Evolutionary conservation across 2,329 filamentous ascomycete species (phyloP).

Genomic region (Torrubiellomyces zombiae): DNA sequence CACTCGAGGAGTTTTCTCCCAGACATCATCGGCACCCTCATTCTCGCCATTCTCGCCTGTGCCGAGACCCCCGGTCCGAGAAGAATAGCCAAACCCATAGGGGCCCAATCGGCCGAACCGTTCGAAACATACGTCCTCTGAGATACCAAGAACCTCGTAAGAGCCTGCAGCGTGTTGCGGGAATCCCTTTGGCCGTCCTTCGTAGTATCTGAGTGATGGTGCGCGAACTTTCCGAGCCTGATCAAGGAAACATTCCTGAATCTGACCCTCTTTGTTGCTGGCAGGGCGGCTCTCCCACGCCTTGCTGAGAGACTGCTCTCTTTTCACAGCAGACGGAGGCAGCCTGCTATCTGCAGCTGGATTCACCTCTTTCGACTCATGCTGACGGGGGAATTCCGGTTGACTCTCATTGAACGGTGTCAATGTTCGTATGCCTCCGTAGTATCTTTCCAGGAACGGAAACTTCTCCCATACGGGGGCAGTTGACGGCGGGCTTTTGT

Average conservation of each 20-base stretch:
- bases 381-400: slow-evolving; percentile 64
- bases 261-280: slow-evolving; percentile 26
- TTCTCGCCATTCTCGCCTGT: slow-evolving; percentile 73
- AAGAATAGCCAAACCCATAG: slow-evolving; percentile 78
- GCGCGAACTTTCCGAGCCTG: slow-evolving; percentile 44
- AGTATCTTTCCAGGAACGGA: slow-evolving; percentile 72
- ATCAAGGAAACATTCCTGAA: slow-evolving; percentile 68
- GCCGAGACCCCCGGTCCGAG: slow-evolving; percentile 61
- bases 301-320: slow-evolving; percentile 12
- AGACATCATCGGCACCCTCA: slow-evolving; percentile 65
- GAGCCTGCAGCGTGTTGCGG: slow-evolving; percentile 78
- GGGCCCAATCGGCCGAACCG: slow-evolving; percentile 75
- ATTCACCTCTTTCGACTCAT: slow-evolving; percentile 27
- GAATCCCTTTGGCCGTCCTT: slow-evolving; percentile 68
- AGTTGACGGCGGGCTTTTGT: slow-evolving; percentile 31
- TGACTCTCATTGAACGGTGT: slow-evolving; percentile 47
- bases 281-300: slow-evolving; percentile 18
- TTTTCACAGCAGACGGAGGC: slow-evolving; percentile 4
- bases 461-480: slow-evolving; percentile 73
- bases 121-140: slow-evolving; percentile 84
- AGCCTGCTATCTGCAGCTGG: slow-evolving; percentile 4
- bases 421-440: slow-evolving; percentile 67
- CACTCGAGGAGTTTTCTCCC: slow-evolving; percentile 53
- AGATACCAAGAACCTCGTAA: slow-evolving; percentile 61
- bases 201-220: slow-evolving; percentile 55